Conservation (phyloP, 2,329 filamentous ascomycete genomes). For the Cytospora chrysosperma region DNA sequence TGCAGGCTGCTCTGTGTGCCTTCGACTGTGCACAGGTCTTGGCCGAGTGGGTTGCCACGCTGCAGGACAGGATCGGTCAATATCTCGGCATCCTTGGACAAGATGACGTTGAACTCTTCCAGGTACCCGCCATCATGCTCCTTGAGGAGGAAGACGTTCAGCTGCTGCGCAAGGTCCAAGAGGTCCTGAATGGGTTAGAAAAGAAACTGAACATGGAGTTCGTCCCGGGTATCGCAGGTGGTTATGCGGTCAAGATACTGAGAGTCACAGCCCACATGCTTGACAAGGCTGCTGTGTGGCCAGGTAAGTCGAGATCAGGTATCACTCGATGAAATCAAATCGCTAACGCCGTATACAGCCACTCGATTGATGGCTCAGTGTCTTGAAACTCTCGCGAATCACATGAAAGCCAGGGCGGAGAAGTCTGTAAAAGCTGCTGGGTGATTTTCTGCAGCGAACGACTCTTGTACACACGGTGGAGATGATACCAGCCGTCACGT, state of each 20-base stretch:
- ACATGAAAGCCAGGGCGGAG: constrained; percentile 52
- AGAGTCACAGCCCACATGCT: constrained; percentile 83
- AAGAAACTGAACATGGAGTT: constrained; percentile 68
- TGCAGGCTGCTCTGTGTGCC: constrained; percentile 87
- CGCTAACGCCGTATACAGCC: constrained; percentile 33
- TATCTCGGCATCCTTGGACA: constrained; percentile 85
- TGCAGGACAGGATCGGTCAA: constrained; percentile 90
- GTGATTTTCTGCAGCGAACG: constrained; percentile 22
- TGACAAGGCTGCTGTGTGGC: constrained; percentile 89
- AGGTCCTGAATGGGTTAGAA: constrained; percentile 74
- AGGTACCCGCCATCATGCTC: constrained; percentile 85
- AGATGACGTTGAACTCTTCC: constrained; percentile 73
- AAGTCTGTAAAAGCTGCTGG: constrained; percentile 47
- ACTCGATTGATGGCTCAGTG: constrained; percentile 56
- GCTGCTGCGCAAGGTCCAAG: constrained; percentile 76
- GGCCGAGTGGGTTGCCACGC: constrained; percentile 88
- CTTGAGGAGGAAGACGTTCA: constrained; percentile 90
- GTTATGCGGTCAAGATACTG: constrained; percentile 82
- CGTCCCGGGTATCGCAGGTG: constrained; percentile 53
- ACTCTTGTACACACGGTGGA: not conserved
- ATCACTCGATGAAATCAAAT: too few relatives aligned
- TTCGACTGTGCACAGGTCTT: constrained; percentile 94
- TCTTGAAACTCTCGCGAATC: constrained; percentile 53
- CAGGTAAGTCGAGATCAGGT: constrained; percentile 59
- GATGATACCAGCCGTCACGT: not conserved